Conservation (phyloP, 257 asterid species). For the Salvia hispanica region DNA sequence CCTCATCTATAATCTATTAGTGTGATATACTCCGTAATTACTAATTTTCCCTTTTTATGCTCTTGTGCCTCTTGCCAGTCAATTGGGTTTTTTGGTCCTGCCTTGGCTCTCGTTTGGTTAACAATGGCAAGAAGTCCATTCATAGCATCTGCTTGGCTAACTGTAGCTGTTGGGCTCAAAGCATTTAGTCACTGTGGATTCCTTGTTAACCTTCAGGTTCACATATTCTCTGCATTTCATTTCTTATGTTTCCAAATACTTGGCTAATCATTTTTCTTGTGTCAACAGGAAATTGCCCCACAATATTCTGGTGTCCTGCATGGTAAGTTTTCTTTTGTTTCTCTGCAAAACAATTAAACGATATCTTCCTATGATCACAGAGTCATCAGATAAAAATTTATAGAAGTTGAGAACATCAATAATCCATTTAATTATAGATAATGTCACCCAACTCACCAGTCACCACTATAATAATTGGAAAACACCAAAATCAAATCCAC, state of each 20-base stretch:
- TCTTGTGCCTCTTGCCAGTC: slow-evolving; percentile 56
- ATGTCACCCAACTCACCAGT: too few relatives aligned
- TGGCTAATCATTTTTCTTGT: slow-evolving; percentile 23
- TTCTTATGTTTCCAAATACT: slow-evolving; percentile 26
- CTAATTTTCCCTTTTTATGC: slow-evolving; percentile 13
- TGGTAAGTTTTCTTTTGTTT: slow-evolving; percentile 49
- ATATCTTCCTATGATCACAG: too few relatives aligned
- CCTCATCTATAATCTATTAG: slow-evolving; percentile 46
- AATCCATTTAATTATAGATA: too few relatives aligned
- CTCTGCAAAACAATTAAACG: neutral
- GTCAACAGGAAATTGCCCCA: slow-evolving; percentile 87
- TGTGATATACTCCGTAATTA: slow-evolving; percentile 6
- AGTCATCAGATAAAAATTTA: too few relatives aligned
- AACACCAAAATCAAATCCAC: too few relatives aligned
- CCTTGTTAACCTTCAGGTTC: slow-evolving; percentile 96
- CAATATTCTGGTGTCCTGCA: slow-evolving; percentile 93
- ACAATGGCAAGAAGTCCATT: slow-evolving; percentile 75
- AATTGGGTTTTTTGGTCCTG: slow-evolving; percentile 85
- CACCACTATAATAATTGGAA: too few relatives aligned
- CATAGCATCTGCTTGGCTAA: slow-evolving; percentile 91
- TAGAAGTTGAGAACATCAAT: too few relatives aligned
- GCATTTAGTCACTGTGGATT: slow-evolving; percentile 96
- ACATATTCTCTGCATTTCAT: slow-evolving; percentile 30
- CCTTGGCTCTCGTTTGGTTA: slow-evolving; percentile 73
- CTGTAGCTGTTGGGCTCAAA: slow-evolving; percentile 92